phyloP scores from a whole-genome alignment of 1,139 yeast genomes.

The Candida albicans region DNA sequence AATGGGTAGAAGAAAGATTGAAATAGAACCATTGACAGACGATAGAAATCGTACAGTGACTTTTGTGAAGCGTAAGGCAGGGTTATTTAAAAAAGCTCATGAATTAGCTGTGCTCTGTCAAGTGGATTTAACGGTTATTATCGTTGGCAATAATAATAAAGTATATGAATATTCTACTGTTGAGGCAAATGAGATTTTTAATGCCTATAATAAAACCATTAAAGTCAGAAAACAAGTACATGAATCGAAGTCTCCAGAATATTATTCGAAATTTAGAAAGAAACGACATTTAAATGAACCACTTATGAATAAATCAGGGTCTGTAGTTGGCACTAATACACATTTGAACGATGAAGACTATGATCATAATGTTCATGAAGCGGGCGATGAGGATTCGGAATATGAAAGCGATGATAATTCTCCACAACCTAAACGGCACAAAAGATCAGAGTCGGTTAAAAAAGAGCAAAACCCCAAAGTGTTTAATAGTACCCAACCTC shows the following conservation, averaged over 20 bases:
- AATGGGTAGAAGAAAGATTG: constrained; percentile 98
- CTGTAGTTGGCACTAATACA: constrained; percentile 11
- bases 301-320: constrained; percentile 14
- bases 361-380: constrained; percentile 16
- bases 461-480: constrained; percentile 11
- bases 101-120: constrained; percentile 91
- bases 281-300: constrained; percentile 25
- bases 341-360: constrained; percentile 12
- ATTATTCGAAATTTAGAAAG: constrained; percentile 50
- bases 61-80: constrained; percentile 91
- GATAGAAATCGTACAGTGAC: constrained; percentile 89
- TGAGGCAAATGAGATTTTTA: constrained; percentile 60
- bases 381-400: constrained; percentile 13
- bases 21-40: constrained; percentile 85
- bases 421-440: constrained; percentile 30
- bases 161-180: constrained; percentile 81
- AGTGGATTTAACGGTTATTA: constrained; percentile 88
- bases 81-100: constrained; percentile 93
- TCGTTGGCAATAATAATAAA: constrained; percentile 80
- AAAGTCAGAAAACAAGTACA: constrained; percentile 35
- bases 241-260: constrained; percentile 61
- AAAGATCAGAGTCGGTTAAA: constrained; percentile 13
- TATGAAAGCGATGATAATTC: constrained; percentile 27
- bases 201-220: constrained; percentile 43
- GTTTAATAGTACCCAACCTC: constrained; percentile 13